Base-by-base conservation (phyloP, 2,329 filamentous ascomycete genomes). In the Colletotrichum sp. region DNA sequence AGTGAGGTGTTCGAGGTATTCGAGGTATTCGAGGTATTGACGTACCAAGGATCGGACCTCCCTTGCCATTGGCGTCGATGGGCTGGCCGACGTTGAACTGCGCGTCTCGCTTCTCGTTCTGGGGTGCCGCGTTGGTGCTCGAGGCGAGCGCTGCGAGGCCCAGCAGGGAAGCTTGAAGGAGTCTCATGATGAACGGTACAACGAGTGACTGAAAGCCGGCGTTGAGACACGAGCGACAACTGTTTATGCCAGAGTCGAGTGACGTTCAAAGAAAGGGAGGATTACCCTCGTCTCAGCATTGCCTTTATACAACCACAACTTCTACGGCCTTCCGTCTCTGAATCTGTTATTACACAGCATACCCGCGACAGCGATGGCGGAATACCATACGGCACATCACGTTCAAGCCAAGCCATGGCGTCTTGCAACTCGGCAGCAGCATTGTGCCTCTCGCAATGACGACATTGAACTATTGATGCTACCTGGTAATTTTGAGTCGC, bases 21-120 rank as follows among this genome's bases (percentile, higher is more conserved):
- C 29, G 70, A 36, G 34, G 25, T 25, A 25, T 25, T 25, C 3
- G 25, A 25, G 25, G 25, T 25, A 25, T 25, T 29, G 34, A 78
- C 83, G 62, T 85, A 93, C 92, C 92, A 44, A 89, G 80, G 30
- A 94, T 86, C 1, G 89, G 89, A 22, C 85, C 91, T 3, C 92
- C 92, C 79, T 91, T 93, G 49, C 90, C 90, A 32, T 87, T 88
- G 32, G 84, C 87, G 79, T 90, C 89, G 78, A 90, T 88, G 11
- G 92, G 91, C 76, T 93, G 86, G 8, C 91, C 91, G 59, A 90
- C 81, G 12, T 82, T 80, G 79, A 91, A 91, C 62, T 81, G 79
- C 39, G 77, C 78, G 11, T 80, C 80, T 16, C 61, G 52, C 55
- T 71, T 75, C 19, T 19, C 30, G 39, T 57, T 57, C n/a, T 63